phyloP scores from a whole-genome alignment of 2,329 filamentous ascomycete genomes.

The Stagonosporopsis vannaccii region DNA sequence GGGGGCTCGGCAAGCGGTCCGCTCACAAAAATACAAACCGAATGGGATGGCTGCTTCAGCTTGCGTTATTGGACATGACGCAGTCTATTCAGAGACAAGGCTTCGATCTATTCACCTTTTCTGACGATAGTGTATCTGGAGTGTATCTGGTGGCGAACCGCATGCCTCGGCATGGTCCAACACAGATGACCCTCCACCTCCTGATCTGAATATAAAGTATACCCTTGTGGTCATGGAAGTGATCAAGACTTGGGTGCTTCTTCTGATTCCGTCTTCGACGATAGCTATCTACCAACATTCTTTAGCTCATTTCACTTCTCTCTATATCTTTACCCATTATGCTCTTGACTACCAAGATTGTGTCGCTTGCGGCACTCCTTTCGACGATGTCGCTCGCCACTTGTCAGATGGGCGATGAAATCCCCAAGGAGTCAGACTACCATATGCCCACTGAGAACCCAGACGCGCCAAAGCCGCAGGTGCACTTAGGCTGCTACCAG shows the following conservation, averaged over 20 bases:
- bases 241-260: no score
- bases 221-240: background rate
- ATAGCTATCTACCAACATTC: background rate
- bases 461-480: background rate
- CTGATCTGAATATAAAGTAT: background rate
- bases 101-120: background rate
- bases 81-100: background rate
- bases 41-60: background rate
- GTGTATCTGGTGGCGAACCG: background rate
- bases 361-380: background rate
- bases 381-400: background rate
- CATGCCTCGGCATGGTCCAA: no score
- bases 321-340: background rate
- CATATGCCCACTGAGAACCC: background rate
- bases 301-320: background rate
- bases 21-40: background rate
- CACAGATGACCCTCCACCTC: background rate
- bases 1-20: background rate
- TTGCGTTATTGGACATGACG: background rate
- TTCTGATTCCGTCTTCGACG: background rate
- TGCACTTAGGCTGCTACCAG: background rate
- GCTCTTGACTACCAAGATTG: background rate
- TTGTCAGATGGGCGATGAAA: background rate
- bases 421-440: background rate
- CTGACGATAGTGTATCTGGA: background rate